Evolutionary conservation across 108 stramenopile genomes (phyloP), one percentile per base, ranked within the genome.

Genomic region (Cyclotella baltica): DNA sequence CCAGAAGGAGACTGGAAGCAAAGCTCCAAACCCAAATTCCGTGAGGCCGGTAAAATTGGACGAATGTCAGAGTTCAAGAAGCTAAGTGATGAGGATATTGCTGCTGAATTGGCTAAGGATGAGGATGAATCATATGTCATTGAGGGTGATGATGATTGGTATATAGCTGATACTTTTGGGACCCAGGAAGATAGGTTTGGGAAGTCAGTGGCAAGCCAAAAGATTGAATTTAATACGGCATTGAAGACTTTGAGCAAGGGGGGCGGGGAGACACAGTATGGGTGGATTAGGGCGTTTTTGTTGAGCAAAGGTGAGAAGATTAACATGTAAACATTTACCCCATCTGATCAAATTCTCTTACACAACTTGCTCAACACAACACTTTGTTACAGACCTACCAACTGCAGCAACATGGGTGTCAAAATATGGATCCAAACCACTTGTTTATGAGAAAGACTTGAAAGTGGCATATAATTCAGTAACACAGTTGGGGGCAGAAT

Each of bases 81-180:
- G 1, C 67, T 94, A 43, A 88, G 84, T 3, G 93, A 94, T 62
- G 90, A 94, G 68, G 93, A 94, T 67, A 88, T 94, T 75, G 86
- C 81, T 9, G 72, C 62, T 19, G 85, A 85, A 33, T 80, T 87
- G 63, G 80, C 81, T 30, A 84, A 87, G 63, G 90, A 88, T 73
- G 89, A 84, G 28, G 88, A 86, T 31, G 90, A 91, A 57, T 67
- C 76, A 29, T 83, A 72, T 68, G 53, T 51, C 3, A 69, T 83
- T 27, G 72, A 72, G 9, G 88, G 86, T 0, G 94, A 95, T 77
- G 94, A 92, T 72, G 94, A 87, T 40, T 89, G 88, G 86, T 95
- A 95, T 85, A 95, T 95, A 73, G 92, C 91, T 40, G 94, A 95
- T 75, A 87, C 86, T 46, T 95, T 95, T 74, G 94, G 94, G 13